Evolutionary conservation across 495 filamentous ascomycete genomes (phyloP), one percentile per base, ranked within the genome.

Genomic region (Xylaria venustula): DNA sequence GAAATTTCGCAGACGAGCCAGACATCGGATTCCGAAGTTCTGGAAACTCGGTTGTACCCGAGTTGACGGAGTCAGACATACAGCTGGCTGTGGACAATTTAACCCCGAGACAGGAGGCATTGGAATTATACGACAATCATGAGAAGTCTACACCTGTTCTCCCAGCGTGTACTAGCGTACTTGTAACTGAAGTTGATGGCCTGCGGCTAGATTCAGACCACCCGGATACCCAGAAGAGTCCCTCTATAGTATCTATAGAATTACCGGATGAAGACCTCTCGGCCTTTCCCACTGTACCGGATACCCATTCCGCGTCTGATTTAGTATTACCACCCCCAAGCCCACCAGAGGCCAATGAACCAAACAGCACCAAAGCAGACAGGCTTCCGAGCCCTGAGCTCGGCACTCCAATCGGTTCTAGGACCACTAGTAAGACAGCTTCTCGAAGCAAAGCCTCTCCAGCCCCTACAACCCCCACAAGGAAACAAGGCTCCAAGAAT

Each of bases 401-500:
- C 0, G 58, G 58, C 1, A 46, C 50, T 28, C 50, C 58, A 7
- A 57, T 28, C 45, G 15, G 36, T 1, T 28, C 44, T 14, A 23
- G 47, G 20, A n/a, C 32, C 9, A 41, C 30, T 19, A 41, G 14
- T 3, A 14, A 9, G 1, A 23, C 23, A 12, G 26, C 25, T 15
- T 25, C 60, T 6, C 57, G 2, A 32, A 32, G 3, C 34, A 42
- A 25, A 1, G 14, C 8, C 41, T 41, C 32, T 6, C 51, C 37
- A 44, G 26, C 45, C 23, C 67, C 69, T 14, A 58, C 50, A 42
- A 71, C 69, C 12, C 64, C 69, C 3, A 71, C 66, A 42, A 67
- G 65, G 25, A 61, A 37, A 17, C 60, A 36, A n/a, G 58, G 50
- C 15, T 25, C 44, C 15, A 14, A 17, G 15, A 14, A 17, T 20